Base-by-base conservation (phyloP, 2,329 filamentous ascomycete species). In the Didymella glomerata region DNA sequence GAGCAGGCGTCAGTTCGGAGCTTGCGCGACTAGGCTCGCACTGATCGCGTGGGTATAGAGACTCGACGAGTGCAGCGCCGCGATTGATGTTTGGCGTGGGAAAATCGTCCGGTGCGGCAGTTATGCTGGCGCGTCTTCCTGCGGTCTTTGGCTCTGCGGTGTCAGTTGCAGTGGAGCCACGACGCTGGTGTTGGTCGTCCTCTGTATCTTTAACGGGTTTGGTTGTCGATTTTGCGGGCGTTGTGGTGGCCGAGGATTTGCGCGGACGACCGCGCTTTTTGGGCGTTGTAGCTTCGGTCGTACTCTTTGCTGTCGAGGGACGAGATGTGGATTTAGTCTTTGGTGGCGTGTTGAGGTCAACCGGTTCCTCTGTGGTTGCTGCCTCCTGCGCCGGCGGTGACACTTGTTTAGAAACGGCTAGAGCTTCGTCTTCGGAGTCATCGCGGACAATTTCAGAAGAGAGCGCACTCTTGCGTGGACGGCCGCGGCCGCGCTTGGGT, bases 381-480 rank as follows among this genome's bases (percentile, higher is more conserved):
- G 25, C 27, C 20, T 42, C 40, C 10, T 18, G 36, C 13, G 27
- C 38, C 11, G 38, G 27, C 10, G 38, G 38, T 30, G 38, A 25
- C 14, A 18, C 2, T 24, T 50, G 47, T 24, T 45, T 40, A 24
- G 36, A n/a, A 6, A 9, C 42, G 9, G 41, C 27, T 36, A 42
- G 38, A 16, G 47, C 40, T 14, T 65, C 61, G 11, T 61, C 61
- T 6, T 70, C 66, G 2, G 60, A 56, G 18, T 67, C 61, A 25
- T 67, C 64, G 11, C 30, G 62, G 4, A 69, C 48, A 36, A 69
- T 57, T 27, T 66, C 67, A 27, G 63, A 66, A 9, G 61, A 68
- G 20, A 69, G 32, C 8, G 50, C 62, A 34, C 66, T 68, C 53
- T 66, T 69, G 18, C 64, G 64, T 24, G 64, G 57, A 13, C 60